These are phyloP conservation scores for Groenewaldozyma tartarivorans DNA, from an alignment of 805 yeast species.

Conservation along the genomic window DNA sequence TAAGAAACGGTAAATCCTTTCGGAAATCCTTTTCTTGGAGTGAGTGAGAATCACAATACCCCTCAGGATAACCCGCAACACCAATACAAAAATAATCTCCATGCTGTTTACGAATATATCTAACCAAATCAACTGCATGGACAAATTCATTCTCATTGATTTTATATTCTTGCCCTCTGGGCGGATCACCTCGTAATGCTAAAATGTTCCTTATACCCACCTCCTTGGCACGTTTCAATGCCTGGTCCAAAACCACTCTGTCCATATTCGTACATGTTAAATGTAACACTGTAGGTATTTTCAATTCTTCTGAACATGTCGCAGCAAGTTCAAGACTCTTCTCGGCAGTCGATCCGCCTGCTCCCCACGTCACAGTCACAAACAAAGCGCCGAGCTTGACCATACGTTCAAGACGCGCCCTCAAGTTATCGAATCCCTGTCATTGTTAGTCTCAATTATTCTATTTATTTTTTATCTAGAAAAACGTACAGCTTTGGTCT, in stretches of 20 bases:
- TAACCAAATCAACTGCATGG: slow-evolving; percentile 79
- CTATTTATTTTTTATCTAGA: neutral
- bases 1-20: slow-evolving; percentile 68
- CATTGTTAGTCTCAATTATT: neutral
- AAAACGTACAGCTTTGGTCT: slow-evolving; percentile 57
- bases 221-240: slow-evolving; percentile 58
- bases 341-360: slow-evolving; percentile 89
- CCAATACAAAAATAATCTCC: slow-evolving; percentile 87
- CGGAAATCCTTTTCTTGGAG: slow-evolving; percentile 59
- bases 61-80: slow-evolving; percentile 97
- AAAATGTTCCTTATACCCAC: slow-evolving; percentile 82
- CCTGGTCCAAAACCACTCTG: slow-evolving; percentile 63
- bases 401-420: slow-evolving; percentile 84
- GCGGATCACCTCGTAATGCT: slow-evolving; percentile 95
- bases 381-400: slow-evolving; percentile 80
- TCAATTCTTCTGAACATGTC: slow-evolving; percentile 63
- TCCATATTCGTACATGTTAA: slow-evolving; percentile 94
- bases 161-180: slow-evolving; percentile 63
- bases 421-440: slow-evolving; percentile 68
- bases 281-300: slow-evolving; percentile 87
- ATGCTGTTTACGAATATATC: slow-evolving; percentile 58
- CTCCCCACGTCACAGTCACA: slow-evolving; percentile 96
- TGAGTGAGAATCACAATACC: slow-evolving; percentile 87
- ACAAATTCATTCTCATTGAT: slow-evolving; percentile 45
- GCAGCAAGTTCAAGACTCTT: slow-evolving; percentile 79